Base-by-base conservation (phyloP, 2,329 filamentous ascomycete genomes). In the Aureobasidium vineae region DNA sequence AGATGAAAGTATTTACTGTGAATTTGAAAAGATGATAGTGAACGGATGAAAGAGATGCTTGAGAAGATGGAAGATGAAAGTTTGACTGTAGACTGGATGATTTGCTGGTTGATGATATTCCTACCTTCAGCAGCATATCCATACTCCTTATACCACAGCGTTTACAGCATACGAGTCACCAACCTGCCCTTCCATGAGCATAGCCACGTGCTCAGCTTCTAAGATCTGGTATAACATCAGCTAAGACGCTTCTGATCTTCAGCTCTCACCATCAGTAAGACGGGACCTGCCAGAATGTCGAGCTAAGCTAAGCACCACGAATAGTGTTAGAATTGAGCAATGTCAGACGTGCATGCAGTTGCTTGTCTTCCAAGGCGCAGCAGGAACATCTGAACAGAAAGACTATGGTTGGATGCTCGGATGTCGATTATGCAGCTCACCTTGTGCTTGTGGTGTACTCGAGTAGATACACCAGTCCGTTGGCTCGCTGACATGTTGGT, bases 171-270 rank as follows among this genome's bases (percentile, higher is more conserved):
- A 45, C 54, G n/a, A 40, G 36, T 40, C 21, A 56, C 36, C 36
- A 26, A 28, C 36, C 21, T 21, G 26, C 28, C 33, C 31, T 1
- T 8, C 3, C 40, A 45, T 21, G 13, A 10, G 21, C 53, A 56
- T 43, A 45, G 40, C 40, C 40, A 38, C 54, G 54, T 59, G 16
- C 54, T 31, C 54, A 15, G 21, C 40, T 45, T 21, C 53, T n/a
- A 56, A 41, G 33, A 56, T 28, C 53, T 56, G 53, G 53, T 26
- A 56, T 56, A 56, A 56, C 53, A 56, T 45, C 54, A 31, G 28
- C 54, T 59, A 21, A 59, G 54, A 26, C 38, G 2, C 40, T 59
- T 38, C 26, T 38, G n/a, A 40, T 45, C 38, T 59, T 59, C 54
- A 59, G 54, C 54, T 45, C 40, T 59, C 38, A 45, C n/a, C 16